Conservation (phyloP, 345 rosid genomes). For the Aurinia saxatilis region DNA sequence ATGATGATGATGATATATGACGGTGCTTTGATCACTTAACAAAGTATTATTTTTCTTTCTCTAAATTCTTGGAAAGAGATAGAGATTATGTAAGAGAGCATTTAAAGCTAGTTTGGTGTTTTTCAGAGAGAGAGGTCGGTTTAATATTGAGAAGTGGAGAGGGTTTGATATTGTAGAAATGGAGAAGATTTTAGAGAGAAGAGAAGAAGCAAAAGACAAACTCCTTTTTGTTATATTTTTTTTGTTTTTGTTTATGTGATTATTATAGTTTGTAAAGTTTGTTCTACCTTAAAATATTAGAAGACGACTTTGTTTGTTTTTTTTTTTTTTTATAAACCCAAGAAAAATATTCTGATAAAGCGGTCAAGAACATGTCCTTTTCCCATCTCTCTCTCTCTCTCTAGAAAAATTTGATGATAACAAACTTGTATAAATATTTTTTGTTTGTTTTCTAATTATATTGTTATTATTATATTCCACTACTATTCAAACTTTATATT, state of each 20-base stretch:
- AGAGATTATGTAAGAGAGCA: conserved; percentile 33
- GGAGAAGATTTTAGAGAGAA: conserved; percentile 27
- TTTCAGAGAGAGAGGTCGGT: conserved; percentile 29
- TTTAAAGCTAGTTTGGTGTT: conserved; percentile 26
- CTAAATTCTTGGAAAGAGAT: conserved; percentile 31
- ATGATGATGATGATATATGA: conserved; percentile 29
- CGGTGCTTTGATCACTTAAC: conserved; percentile 37
- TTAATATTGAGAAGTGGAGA: conserved; percentile 25
- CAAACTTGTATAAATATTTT: conserved; percentile 27
- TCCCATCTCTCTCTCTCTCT: conserved; percentile 28
- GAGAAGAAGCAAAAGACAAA: conserved; percentile 36
- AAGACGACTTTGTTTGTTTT: conserved; percentile 21
- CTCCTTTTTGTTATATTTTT: conserved; percentile 16
- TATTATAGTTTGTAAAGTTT: neutral
- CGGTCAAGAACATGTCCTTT: conserved; percentile 39
- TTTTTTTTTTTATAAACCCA: conserved; percentile 15
- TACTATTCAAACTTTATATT: neutral
- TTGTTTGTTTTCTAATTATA: conserved; percentile 11
- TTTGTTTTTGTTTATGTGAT: neutral
- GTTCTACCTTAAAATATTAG: conserved; percentile 22
- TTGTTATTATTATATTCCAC: conserved; percentile 3
- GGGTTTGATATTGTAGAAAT: conserved; percentile 14
- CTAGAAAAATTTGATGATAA: conserved; percentile 13
- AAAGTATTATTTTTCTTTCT: conserved; percentile 25
- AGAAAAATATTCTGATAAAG: conserved; percentile 38